A percentile compares a stretch with the other conserved stretches of the same genome.
phyloP scores from a whole-genome alignment of 495 filamentous ascomycete genomes.

The Penicillium lividum region DNA sequence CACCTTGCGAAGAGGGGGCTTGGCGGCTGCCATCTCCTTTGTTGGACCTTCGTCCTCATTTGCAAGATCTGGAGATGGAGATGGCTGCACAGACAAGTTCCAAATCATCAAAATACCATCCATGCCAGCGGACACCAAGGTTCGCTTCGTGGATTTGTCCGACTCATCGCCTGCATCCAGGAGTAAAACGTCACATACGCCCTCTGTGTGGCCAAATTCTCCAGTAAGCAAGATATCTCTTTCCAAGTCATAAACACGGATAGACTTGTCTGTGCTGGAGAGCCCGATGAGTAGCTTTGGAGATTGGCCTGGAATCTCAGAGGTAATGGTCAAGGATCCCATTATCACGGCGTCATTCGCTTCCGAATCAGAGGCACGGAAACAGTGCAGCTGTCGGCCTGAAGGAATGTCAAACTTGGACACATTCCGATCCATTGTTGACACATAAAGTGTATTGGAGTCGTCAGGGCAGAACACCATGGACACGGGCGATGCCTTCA shows the following conservation, averaged over 20 bases:
- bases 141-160: slow-evolving; percentile 40
- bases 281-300: slow-evolving; percentile 71
- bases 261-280: slow-evolving; percentile 92
- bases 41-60: slow-evolving; percentile 45
- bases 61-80: slow-evolving; percentile 34
- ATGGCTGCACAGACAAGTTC: slow-evolving; percentile 55
- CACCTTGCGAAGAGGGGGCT: slow-evolving; percentile 69
- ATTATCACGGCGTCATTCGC: slow-evolving; percentile 80
- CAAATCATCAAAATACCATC: slow-evolving; percentile 89
- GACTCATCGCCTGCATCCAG: slow-evolving; percentile 55
- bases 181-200: slow-evolving; percentile 79
- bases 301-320: slow-evolving; percentile 37
- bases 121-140: slow-evolving; percentile 72
- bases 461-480: slow-evolving; percentile 69
- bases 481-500: slow-evolving; percentile 84
- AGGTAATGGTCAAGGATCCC: slow-evolving; percentile 64
- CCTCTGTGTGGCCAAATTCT: slow-evolving; percentile 93
- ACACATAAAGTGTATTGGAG: slow-evolving; percentile 64
- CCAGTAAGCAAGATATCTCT: slow-evolving; percentile 75
- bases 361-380: slow-evolving; percentile 78
- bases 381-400: slow-evolving; percentile 69
- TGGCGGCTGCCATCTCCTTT: slow-evolving; percentile 57
- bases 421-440: slow-evolving; percentile 80
- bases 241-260: slow-evolving; percentile 81
- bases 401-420: slow-evolving; percentile 71